phyloP scores from a whole-genome alignment of 768 basidiomycete species.

The Pholiota conissans region DNA sequence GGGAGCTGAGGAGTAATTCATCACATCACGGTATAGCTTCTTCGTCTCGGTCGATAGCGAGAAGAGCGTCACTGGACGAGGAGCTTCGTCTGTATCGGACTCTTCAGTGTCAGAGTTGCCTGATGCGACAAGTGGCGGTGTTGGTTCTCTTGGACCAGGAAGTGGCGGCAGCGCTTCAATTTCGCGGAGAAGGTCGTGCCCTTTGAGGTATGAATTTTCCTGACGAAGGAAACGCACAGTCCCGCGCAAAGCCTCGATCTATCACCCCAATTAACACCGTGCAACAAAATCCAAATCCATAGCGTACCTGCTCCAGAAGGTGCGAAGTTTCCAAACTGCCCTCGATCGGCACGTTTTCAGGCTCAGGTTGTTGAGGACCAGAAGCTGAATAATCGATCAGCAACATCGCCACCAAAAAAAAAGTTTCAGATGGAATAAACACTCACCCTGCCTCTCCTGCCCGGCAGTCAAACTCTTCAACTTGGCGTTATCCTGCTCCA shows the following conservation, averaged over 20 bases:
- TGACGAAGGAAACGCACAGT: conserved; percentile 91
- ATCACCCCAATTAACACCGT: conserved; percentile 25
- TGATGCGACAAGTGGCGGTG: conserved; percentile 70
- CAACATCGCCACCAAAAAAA: not conserved
- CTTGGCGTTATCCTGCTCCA: conserved; percentile 88
- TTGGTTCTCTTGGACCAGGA: conserved; percentile 51
- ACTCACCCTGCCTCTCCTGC: conserved; percentile 73
- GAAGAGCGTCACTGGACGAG: conserved; percentile 54
- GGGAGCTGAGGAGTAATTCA: conserved; percentile 80
- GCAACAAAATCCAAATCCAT: not conserved
- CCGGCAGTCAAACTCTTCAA: conserved; percentile 67
- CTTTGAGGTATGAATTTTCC: conserved; percentile 93
- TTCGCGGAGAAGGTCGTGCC: conserved; percentile 85
- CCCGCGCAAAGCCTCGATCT: conserved; percentile 87
- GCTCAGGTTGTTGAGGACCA: conserved; percentile 51
- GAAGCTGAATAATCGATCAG: conserved; percentile 28
- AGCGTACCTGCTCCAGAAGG: conserved; percentile 78
- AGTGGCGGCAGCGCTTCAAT: conserved; percentile 74
- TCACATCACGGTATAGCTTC: conserved; percentile 84
- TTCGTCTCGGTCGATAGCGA: conserved; percentile 82
- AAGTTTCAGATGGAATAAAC: too few relatives aligned
- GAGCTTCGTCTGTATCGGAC: conserved; percentile 44
- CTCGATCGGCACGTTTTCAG: conserved; percentile 68
- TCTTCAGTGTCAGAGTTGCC: conserved; percentile 69
- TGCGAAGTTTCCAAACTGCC: conserved; percentile 86